phyloP scores from a whole-genome alignment of 805 yeast genomes.

The Saccharomycopsis guyanensis region DNA sequence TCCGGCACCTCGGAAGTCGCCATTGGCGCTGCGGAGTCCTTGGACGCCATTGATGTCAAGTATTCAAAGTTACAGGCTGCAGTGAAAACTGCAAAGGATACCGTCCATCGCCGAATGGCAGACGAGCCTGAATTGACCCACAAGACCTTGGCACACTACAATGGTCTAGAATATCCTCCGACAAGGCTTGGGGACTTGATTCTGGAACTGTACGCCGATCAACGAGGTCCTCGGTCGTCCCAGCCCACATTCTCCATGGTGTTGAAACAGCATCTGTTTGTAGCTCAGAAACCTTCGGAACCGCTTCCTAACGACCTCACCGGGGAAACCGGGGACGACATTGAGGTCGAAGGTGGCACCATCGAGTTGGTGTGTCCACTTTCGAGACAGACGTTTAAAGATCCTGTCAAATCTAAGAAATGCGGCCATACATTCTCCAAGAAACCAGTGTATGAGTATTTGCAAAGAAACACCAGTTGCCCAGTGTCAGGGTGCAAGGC shows the following conservation, averaged over 20 bases:
- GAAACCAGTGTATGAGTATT: constrained; percentile 33
- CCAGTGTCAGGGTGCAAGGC: constrained; percentile 48
- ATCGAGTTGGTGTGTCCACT: constrained; percentile 65
- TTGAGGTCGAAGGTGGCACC: constrained; percentile 58
- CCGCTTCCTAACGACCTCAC: constrained; percentile 43
- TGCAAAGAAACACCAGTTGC: constrained; percentile 34
- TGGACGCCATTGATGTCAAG: constrained; percentile 1
- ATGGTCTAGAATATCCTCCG: neutral
- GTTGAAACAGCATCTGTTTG: constrained; percentile 28
- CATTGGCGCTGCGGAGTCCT: neutral
- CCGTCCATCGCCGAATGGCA: neutral
- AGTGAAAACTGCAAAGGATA: neutral
- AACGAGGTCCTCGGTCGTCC: neutral
- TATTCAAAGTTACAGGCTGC: neutral
- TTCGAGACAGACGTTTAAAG: constrained; percentile 41
- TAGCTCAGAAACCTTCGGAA: constrained; percentile 51
- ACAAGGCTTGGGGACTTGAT: neutral
- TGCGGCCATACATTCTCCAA: constrained; percentile 63
- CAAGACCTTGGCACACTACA: neutral
- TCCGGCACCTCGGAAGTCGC: neutral
- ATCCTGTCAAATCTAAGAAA: constrained; percentile 46
- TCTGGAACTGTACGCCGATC: neutral
- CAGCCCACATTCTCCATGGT: neutral
- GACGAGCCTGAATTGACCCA: constrained; percentile 3
- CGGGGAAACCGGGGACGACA: constrained; percentile 3